Base-by-base conservation (phyloP, 2,329 filamentous ascomycete species). In the Leptographium galeiforme region DNA sequence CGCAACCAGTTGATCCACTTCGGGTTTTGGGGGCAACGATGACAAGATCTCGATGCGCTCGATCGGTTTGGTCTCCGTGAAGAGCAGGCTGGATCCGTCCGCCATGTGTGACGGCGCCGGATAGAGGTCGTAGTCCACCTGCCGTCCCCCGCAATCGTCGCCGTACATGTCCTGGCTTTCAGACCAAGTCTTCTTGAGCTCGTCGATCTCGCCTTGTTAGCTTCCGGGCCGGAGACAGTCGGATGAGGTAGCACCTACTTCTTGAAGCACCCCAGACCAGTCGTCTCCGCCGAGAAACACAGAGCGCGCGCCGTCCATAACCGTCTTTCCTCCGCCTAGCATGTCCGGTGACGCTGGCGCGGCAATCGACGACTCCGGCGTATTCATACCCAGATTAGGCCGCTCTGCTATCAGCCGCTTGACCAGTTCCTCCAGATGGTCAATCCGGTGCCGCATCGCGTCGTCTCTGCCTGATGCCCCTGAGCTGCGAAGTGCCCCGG, bases 31-130 rank as follows among this genome's bases (percentile, higher is more conserved):
- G 16, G 49, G 49, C 7, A 51, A 40, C 34, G 39, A 11, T 4
- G 39, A 44, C 5, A 51, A 14, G 34, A 51, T 51, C 39, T 44
- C 39, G 8, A 51, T 34, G 3, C 49, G 49, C 14, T 51, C 49
- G 40, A 45, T 45, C 6, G 49, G 49, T 30, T 44, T 45, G 14
- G 34, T 32, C 6, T 51, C 25, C n/a, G 18, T 45, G 19, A 51
- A 51, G 25, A 51, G 49, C 14, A 51, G 34, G n/a, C 49, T 51
- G 6, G 49, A 51, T 13, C 49, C 49, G 33, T 51, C 49, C 13
- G 34, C 40, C 18, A n/a, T 34, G 16, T 51, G 25, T 4, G 49
- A 51, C 10, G 19, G 40, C 6, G 49, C 14, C 1, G 40, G 49
- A 38, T 36, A 12, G 11, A 51, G 19, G 3, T 25, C 25, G 25